Conservation (phyloP, 192 early-diverging fungal genomes). For the Entophlyctis luteolus region DNA sequence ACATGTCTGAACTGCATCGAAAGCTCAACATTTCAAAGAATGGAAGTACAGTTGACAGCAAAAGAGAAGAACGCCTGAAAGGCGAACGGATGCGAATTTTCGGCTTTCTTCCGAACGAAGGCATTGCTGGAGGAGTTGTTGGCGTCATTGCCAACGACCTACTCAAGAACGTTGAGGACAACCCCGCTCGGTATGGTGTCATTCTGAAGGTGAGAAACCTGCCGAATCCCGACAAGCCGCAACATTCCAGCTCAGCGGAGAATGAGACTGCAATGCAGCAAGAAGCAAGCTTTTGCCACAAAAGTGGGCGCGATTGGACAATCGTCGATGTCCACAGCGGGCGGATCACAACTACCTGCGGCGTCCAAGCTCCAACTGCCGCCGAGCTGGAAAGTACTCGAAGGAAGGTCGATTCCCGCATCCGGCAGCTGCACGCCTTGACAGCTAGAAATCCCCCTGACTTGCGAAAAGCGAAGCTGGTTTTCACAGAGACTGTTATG, state of each 20-base stretch:
- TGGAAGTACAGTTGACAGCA: too few relatives aligned
- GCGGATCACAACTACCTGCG: not conserved
- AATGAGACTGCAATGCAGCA: constrained; percentile 1
- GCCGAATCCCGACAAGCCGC: too few relatives aligned
- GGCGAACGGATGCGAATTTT: not conserved
- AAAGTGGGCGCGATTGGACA: not conserved
- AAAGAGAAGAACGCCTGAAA: not conserved
- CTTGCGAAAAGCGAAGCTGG: constrained; percentile 5
- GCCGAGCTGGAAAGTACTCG: not conserved
- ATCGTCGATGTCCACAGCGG: not conserved
- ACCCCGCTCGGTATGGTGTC: constrained; percentile 24
- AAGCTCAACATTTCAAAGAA: not conserved
- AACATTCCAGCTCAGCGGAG: too few relatives aligned
- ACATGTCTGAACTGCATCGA: not conserved
- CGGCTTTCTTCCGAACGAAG: constrained; percentile 32
- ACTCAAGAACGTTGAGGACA: not conserved
- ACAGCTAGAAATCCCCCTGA: constrained; percentile 9
- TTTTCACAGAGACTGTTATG: constrained; percentile 15
- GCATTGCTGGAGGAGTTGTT: constrained; percentile 24
- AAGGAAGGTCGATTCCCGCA: not conserved
- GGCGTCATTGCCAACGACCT: constrained; percentile 31
- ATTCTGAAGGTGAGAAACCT: constrained; percentile 15
- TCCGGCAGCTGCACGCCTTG: not conserved
- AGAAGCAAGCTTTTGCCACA: not conserved
- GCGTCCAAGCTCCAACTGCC: not conserved